Base-by-base conservation (phyloP, 345 rosid genomes). In the Citrus mangshanensis region DNA sequence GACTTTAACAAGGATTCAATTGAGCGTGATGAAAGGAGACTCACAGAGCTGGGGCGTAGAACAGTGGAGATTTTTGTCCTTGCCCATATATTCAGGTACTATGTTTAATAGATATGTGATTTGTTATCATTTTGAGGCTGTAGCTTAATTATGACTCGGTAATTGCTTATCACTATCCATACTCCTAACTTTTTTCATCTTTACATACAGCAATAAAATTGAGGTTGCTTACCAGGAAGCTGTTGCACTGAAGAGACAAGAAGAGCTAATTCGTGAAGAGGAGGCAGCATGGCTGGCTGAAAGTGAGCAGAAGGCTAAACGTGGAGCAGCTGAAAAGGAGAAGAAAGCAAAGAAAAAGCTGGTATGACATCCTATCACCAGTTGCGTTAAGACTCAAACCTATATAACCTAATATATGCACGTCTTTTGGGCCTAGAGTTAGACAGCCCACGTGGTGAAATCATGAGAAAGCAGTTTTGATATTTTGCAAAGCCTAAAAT, bases 181-280 rank as follows among this genome's bases (percentile, higher is more conserved):
- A 75, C 68, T 25, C 66, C 70, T 79, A 71, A 76, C 28, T 9
- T 32, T 79, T 81, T 68, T 62, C 73, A 42, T 14, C 42, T 73
- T 79, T 81, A 18, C 24, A 5, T 86, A 68, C 89, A 93, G 98
- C 89, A 89, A 87, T 82, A 93, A 91, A 84, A 90, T 93, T 84
- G 97, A 93, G 85, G 92, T 85, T 85, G 89, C 99, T 73, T 92
- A 95, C 82, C 96, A 92, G 93, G 99, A 95, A 84, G 95, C 97
- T 54, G 93, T 92, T 85, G 97, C 99, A 65, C 84, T 88, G 88
- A 90, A 85, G 85, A 90, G 91, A 89, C 99, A 95, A 84, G 99
- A 95, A 78, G 97, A 93, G 86, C 92, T 95, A 77, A 95, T 95
- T 68, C 97, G 97, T 72, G 97, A 94, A 85, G 98, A 95, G 86